Base-by-base conservation (phyloP, 2,329 filamentous ascomycete genomes). In the Penicillium griseofulvum region DNA sequence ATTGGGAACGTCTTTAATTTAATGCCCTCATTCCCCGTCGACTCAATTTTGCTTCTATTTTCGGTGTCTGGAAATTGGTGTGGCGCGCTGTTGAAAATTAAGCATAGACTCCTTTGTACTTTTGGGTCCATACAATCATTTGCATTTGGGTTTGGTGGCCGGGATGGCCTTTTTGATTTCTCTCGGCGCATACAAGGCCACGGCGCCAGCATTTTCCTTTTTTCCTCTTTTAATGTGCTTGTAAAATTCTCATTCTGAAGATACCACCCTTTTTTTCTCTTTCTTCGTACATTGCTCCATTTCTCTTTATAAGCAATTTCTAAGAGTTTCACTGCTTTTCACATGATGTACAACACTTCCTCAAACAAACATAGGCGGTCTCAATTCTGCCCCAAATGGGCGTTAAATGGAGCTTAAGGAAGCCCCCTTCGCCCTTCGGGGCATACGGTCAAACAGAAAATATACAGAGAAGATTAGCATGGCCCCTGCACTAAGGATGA, bases 401-500 rank as follows among this genome's bases (percentile, higher is more conserved):
- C n/a, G n/a, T n/a, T 33, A 33, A 33, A 45, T 0, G 9, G 41
- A 31, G 22, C 28, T 22, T 22, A 3, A 3, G 4, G 22, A 4
- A 22, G 2, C 2, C 4, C 22, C 4, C 4, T 16, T 45, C 42
- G 34, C 34, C 34, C 34, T 37, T 37, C n/a, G 34, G 34, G 34
- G 34, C 34, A 37, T 37, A 37, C 19, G 34, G 81, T 83, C 81
- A 84, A n/a, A 81, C 79, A 84, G 81, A 82, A 83, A 83, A 80
- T 80, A 84, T 84, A 85, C 81, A 87, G 83, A 87, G 84, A 87
- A 87, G 83, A 87, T 87, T 88, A 88, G 87, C 86, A 89, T 89
- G 86, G 86, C 86, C 87, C 83, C 82, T 85, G 83, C 83, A 85
- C 89, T 91, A 93, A 93, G 89, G 89, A 92, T 93, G 89, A 92